Conservation (phyloP, 148 eudicot species). For the Nepenthes gracilis region DNA sequence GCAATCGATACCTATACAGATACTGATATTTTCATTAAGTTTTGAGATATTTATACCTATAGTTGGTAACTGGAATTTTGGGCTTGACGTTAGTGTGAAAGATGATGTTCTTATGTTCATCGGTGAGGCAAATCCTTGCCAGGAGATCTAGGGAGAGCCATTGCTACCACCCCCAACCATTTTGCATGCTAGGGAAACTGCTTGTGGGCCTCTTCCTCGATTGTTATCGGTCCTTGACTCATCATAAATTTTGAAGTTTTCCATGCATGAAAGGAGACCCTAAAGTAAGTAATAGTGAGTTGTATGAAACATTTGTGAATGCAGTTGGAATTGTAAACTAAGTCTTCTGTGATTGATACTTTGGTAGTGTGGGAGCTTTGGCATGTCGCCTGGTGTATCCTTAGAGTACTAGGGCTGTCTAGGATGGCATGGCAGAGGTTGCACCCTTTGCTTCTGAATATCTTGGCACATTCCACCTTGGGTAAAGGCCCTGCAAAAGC, state of each 20-base stretch:
- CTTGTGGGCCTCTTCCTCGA: slow-evolving; percentile 32
- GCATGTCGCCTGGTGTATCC: slow-evolving; percentile 56
- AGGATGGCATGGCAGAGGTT: slow-evolving; percentile 56
- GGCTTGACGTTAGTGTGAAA: slow-evolving; percentile 77
- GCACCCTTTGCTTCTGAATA: slow-evolving; percentile 75
- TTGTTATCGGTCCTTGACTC: slow-evolving; percentile 43
- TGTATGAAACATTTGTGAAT: background rate
- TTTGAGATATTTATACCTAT: no score
- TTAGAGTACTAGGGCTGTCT: slow-evolving; percentile 52
- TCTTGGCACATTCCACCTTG: slow-evolving; percentile 81
- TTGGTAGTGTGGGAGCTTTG: slow-evolving; percentile 51
- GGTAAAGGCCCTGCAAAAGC: slow-evolving; percentile 74
- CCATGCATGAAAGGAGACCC: slow-evolving; percentile 47
- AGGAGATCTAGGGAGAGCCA: slow-evolving; percentile 81
- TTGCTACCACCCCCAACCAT: slow-evolving; percentile 96
- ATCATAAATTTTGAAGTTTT: slow-evolving; percentile 50
- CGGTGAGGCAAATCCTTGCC: slow-evolving; percentile 76
- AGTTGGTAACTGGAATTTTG: slow-evolving; percentile 58
- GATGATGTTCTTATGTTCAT: slow-evolving; percentile 58
- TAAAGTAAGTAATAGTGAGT: slow-evolving; percentile 1
- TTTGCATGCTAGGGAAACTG: slow-evolving; percentile 68
- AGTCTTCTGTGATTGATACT: slow-evolving; percentile 7
- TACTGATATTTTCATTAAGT: no score
- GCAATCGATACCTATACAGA: no score
- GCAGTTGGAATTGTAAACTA: background rate